Evolutionary conservation across 306 rosid species (phyloP), one percentile per base, ranked within the genome.

Genomic region (Comarum palustre): DNA sequence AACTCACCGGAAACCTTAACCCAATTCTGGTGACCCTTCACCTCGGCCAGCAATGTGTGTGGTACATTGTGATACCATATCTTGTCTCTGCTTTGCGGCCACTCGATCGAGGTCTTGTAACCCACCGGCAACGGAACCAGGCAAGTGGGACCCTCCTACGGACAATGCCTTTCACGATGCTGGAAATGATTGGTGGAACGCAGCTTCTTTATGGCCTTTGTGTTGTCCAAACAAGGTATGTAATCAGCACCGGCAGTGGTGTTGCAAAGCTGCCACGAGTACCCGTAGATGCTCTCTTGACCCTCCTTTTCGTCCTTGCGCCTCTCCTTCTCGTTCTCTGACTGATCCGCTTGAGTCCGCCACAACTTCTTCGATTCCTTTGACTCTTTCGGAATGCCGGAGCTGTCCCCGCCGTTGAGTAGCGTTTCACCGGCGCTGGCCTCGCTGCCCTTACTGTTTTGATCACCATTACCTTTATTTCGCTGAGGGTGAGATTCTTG

Each of bases 11-110:
- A 78, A 67, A 89, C 73, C 88, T 94, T 94, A 59, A 94, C 96
- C 98, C 98, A 91, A 48, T 91, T 94, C 66, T 94, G 96, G 81
- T 93, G 97, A n/a, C 98, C 97, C 77, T 91, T 93, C 74, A 93
- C 92, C 82, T 91, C 81, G 34, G 94, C 97, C 20, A 93, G 83
- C 86, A 19, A 43, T 41, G 82, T 75, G 71, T 89, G 96, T 29
- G 97, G 98, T 42, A 94, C 91, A 46, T 94, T 94, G 70, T 89
- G 88, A 68, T 85, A 91, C 97, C 92, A 89, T 79, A 91, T 89
- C 95, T 94, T 94, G 75, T 87, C 96, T 73, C 97, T 77, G 77
- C 97, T 94, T 31, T 20, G 31, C 45, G 96, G 96, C 97, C 97
- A 90, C 39, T 46, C 66, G 32, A 94, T 83, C 27, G 90, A 34